Evolutionary conservation across 1,139 yeast species (phyloP), one percentile per base, ranked within the genome.

Genomic region (Entelexis paramagnoliae): DNA sequence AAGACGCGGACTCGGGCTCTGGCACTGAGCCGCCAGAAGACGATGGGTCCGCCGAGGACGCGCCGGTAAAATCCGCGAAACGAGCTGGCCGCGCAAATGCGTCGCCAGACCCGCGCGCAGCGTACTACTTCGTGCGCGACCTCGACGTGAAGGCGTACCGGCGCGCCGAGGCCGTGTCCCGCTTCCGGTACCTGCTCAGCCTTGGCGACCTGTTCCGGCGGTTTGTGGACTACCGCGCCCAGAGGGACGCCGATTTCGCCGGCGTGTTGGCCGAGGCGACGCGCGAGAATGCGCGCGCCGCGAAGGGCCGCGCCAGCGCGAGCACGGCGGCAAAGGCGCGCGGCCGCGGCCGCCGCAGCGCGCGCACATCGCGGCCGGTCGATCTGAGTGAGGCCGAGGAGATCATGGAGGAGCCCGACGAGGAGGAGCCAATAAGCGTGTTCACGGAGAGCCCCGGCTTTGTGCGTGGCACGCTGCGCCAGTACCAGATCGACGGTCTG

Each of bases 191-290:
- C 66, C 72, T 91, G 45, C 69, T 91, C 48, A 89, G 93, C 0
- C 72, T 91, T 49, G 86, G 96, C 3, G 94, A 87, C 50, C 72
- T 89, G 51, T 91, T 91, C 65, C 79, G 95, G 49, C 93, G 89
- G 64, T 91, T 91, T 66, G 87, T 91, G 58, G 93, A 88, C 63
- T 72, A 81, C 47, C 79, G 83, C 58, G 91, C 95, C 5, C 75
- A 83, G 36, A 82, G 80, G 61, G 96, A 89, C 64, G 78, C 81
- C n/a, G 74, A 72, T 26, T 80, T 89, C 63, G 42, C 39, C 30
- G 45, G 47, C 8, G 48, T 65, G 53, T 70, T 83, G 51, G 73
- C 54, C 26, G 46, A 47, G 29, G 57, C 57, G 2, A 46, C 46
- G 32, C 22, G 26, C 76, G 54, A 48, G 20, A 53, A 51, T 26